These are phyloP conservation scores for Laguncularia racemosa DNA, from an alignment of 345 rosid genomes.

Conservation along the genomic window DNA sequence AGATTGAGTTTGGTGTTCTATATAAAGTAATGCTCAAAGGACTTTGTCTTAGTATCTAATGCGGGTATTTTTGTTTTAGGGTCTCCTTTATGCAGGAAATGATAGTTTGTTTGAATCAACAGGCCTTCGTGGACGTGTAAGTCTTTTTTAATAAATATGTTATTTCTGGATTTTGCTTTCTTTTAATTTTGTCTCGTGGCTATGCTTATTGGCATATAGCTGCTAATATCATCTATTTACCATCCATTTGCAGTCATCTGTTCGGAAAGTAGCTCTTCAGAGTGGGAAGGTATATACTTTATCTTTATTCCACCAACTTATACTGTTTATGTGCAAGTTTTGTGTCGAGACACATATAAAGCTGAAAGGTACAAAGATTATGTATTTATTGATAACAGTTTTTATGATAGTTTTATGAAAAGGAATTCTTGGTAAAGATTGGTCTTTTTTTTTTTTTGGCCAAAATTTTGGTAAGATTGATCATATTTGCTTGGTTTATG, in stretches of 20 bases:
- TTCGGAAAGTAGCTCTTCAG: slow-evolving; percentile 61
- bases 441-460: too few species aligned
- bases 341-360: too few species aligned
- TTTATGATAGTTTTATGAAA: neutral
- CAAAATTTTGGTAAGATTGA: too few species aligned
- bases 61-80: slow-evolving; percentile 36
- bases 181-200: neutral
- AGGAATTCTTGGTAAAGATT: neutral
- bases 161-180: neutral
- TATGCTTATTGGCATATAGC: neutral
- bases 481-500: neutral
- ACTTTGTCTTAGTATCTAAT: neutral
- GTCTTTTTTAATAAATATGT: slow-evolving; percentile 1
- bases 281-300: slow-evolving; percentile 63
- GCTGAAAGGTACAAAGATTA: too few species aligned
- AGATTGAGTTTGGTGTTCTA: too few species aligned
- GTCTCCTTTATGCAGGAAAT: slow-evolving; percentile 71
- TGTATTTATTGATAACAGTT: too few species aligned
- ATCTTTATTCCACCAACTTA: too few species aligned
- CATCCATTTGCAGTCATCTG: slow-evolving; percentile 55
- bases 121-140: slow-evolving; percentile 53
- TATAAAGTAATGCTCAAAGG: too few species aligned
- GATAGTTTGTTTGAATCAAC: slow-evolving; percentile 82
- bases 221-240: neutral
- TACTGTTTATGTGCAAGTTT: too few species aligned